Evolutionary conservation across 805 yeast species (phyloP).

Genomic region (Metahyphopichia silvanorum): DNA sequence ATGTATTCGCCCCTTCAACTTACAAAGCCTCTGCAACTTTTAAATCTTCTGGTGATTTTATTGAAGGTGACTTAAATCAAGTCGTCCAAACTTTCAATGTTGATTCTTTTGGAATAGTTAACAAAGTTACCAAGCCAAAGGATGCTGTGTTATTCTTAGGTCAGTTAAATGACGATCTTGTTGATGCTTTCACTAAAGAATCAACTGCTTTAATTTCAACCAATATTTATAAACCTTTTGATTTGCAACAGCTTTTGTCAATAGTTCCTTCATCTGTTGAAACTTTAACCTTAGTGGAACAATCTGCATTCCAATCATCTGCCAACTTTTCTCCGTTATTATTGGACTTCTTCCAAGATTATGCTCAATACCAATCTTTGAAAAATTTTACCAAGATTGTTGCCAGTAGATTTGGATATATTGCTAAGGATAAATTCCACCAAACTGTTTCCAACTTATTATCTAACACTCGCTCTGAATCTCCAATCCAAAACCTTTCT

Average conservation of each 20-base stretch:
- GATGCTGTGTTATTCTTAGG: conserved; percentile 65
- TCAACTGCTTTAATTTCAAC: conserved; percentile 51
- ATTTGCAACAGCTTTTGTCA: conserved; percentile 45
- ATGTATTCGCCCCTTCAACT: conserved; percentile 51
- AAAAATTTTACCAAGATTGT: conserved; percentile 50
- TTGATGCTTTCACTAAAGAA: conserved; percentile 33
- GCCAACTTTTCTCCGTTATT: conserved; percentile 63
- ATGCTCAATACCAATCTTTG: conserved; percentile 43
- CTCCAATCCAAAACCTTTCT: conserved; percentile 61
- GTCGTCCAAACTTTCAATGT: conserved; percentile 10
- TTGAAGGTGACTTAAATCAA: conserved; percentile 6
- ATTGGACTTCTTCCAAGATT: conserved; percentile 69
- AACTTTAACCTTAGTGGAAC: conserved; percentile 64
- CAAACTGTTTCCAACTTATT: conserved; percentile 48
- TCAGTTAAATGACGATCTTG: conserved; percentile 43
- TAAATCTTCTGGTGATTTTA: conserved; percentile 11
- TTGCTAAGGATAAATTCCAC: conserved; percentile 31
- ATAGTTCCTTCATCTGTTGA: conserved; percentile 53
- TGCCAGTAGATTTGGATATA: conserved; percentile 53
- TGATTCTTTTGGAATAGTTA: conserved; percentile 27
- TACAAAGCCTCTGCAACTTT: conserved; percentile 7
- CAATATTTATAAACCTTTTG: conserved; percentile 73
- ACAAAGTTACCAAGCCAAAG: conserved; percentile 34
- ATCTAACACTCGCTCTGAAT: conserved; percentile 46
- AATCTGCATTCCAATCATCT: conserved; percentile 38